Evolutionary conservation across 1,284 basidiomycete genomes (phyloP), one percentile per base, ranked within the genome.

Genomic region (Trichosporon inkin): DNA sequence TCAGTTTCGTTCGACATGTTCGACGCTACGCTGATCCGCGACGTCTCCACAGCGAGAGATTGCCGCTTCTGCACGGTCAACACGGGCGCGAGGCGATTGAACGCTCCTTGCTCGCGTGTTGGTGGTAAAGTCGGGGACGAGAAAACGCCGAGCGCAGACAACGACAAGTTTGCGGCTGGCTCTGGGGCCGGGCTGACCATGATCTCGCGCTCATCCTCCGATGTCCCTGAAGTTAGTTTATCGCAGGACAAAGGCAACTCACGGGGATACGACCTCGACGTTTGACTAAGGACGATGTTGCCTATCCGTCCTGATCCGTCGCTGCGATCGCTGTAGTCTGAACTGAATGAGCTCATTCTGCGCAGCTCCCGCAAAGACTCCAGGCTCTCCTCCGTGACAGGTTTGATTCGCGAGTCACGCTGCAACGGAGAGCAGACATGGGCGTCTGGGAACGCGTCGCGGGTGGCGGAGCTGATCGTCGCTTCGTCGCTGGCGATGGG

Each of bases 21-120:
- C 14, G 49, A 57, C 28, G 34, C n/a, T 16, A 53, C 38, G 36
- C 56, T 57, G 49, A 39, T 28, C n/a, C 49, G 32, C 47, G 51
- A 51, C 14, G 57, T 53, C 28, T 58, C 57, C 2, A 54, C 57
- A 1, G 39, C 32, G 10, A 58, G n/a, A 3, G 57, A 58, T 16
- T 58, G 57, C 22, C 57, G 57, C 34, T 58, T 52, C n/a, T 20
- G 49, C 20, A 39, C 56, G 6, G 28, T 24, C 38, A 47, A 49
- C 24, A 49, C 44, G 22, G 44, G 44, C 5, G 44, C 44, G 14
- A 49, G 44, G 1, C 44, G 44, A 16, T 32, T 49, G 44, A 32
- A 49, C 5, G 44, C 44, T 16, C 28, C 22, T 24, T 49, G 44
- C 4, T 22, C 28, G 14, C 28, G 44, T 7, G 44, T 49, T 14